phyloP scores from a whole-genome alignment of 306 rosid genomes.

The Malus sylvestris region DNA sequence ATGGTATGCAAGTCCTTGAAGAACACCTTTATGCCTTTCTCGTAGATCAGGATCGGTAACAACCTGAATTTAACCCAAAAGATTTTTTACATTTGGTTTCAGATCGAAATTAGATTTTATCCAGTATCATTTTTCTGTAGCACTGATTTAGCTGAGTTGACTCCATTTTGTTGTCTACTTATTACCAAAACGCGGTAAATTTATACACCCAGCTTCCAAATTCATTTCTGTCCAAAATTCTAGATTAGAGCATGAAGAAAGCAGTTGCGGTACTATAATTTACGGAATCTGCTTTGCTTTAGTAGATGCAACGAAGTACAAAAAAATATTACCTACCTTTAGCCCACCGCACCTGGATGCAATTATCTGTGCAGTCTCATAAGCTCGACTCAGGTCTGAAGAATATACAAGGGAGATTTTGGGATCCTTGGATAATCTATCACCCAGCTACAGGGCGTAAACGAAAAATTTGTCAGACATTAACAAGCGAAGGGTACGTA shows the following conservation, averaged over 20 bases:
- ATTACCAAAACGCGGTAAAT: neutral
- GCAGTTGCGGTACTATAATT: no score
- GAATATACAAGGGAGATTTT: slow-evolving; percentile 62
- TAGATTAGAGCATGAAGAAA: neutral
- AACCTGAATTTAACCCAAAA: slow-evolving; percentile 43
- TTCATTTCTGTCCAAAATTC: neutral
- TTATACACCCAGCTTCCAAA: slow-evolving; percentile 9
- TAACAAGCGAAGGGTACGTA: neutral
- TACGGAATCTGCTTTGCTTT: neutral
- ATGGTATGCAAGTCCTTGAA: slow-evolving; percentile 55
- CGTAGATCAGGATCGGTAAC: slow-evolving; percentile 60
- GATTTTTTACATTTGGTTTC: neutral
- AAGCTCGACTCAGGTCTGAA: slow-evolving; percentile 87
- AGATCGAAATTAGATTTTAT: neutral
- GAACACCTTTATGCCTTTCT: slow-evolving; percentile 78
- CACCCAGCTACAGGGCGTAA: slow-evolving; percentile 55
- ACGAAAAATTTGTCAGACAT: slow-evolving; percentile 1
- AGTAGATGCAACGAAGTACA: neutral
- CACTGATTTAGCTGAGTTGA: neutral
- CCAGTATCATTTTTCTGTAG: neutral
- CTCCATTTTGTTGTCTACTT: neutral
- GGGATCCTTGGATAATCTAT: slow-evolving; percentile 64
- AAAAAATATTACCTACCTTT: slow-evolving; percentile 42
- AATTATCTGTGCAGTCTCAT: slow-evolving; percentile 71
- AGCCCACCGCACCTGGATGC: slow-evolving; percentile 64